These are phyloP conservation scores for Lachnellula hyalina DNA, from an alignment of 2,329 filamentous ascomycete genomes.

Conservation along the genomic window DNA sequence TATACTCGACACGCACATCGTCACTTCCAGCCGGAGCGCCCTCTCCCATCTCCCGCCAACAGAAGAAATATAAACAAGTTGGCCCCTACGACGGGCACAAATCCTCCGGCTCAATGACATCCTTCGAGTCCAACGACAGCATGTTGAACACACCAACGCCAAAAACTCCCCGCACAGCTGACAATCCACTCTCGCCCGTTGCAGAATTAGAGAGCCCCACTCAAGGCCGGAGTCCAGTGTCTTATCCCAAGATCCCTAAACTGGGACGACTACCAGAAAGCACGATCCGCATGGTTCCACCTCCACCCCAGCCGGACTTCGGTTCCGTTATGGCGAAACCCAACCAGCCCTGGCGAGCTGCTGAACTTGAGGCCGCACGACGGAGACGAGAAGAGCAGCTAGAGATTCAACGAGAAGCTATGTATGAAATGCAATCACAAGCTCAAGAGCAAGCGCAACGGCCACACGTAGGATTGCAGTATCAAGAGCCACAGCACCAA, in stretches of 20 bases:
- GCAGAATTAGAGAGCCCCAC: constrained; percentile 23
- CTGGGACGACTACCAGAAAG: constrained; percentile 15
- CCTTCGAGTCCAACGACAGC: constrained; percentile 12
- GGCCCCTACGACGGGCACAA: constrained; percentile 23
- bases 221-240: constrained; percentile 24
- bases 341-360: constrained; percentile 22
- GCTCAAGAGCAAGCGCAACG: background rate
- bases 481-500: too few species aligned
- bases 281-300: constrained; percentile 16
- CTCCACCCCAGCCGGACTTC: constrained; percentile 21
- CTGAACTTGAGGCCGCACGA: constrained; percentile 21
- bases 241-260: constrained; percentile 25
- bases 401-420: background rate
- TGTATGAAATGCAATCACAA: background rate
- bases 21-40: constrained; percentile 3
- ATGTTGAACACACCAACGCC: constrained; percentile 6
- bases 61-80: constrained; percentile 10
- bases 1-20: constrained; percentile 8
- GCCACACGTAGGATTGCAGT: too few species aligned
- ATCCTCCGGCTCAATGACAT: constrained; percentile 14
- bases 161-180: constrained; percentile 10
- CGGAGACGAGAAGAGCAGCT: constrained; percentile 6
- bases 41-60: constrained; percentile 2
- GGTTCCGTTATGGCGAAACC: background rate
- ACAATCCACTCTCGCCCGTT: constrained; percentile 26